A percentile compares a stretch with the other conserved stretches of the same genome.
Evolutionary conservation across 257 asterid species (phyloP).

Genomic region (Solanum ahanhuiri): DNA sequence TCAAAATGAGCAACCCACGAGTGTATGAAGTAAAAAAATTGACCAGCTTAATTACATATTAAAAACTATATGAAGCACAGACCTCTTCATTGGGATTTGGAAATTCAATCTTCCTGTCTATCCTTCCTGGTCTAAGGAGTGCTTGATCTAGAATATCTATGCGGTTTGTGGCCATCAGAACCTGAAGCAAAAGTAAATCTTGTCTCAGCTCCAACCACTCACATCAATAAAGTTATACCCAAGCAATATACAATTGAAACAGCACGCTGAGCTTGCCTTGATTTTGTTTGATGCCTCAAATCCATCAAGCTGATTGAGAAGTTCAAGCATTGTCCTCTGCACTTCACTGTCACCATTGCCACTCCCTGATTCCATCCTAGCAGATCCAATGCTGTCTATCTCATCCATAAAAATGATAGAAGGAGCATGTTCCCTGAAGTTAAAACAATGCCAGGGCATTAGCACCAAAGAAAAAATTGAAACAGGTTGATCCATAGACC

Average conservation of each 20-base stretch:
- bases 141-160: slow-evolving; percentile 91
- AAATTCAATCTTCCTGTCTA: slow-evolving; percentile 84
- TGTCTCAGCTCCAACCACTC: not conserved
- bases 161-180: slow-evolving; percentile 86
- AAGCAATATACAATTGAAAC: not conserved
- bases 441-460: not conserved
- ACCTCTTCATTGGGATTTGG: slow-evolving; percentile 94
- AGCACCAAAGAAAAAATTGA: not conserved
- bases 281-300: slow-evolving; percentile 92
- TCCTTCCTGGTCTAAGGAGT: slow-evolving; percentile 87
- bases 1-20: not conserved
- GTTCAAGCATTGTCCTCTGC: slow-evolving; percentile 89
- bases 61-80: not conserved
- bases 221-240: not conserved
- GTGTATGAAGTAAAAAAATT: not conserved
- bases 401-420: slow-evolving; percentile 95
- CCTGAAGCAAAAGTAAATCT: slow-evolving; percentile 25
- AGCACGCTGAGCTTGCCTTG: slow-evolving; percentile 23
- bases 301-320: slow-evolving; percentile 91
- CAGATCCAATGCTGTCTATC: slow-evolving; percentile 85
- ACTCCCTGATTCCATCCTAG: slow-evolving; percentile 89
- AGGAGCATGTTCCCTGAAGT: slow-evolving; percentile 68
- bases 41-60: not conserved
- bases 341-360: slow-evolving; percentile 95
- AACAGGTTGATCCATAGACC: not conserved